Conservation (phyloP, 176 grass and related monocot species). For the Chrysopogon serrulatus region DNA sequence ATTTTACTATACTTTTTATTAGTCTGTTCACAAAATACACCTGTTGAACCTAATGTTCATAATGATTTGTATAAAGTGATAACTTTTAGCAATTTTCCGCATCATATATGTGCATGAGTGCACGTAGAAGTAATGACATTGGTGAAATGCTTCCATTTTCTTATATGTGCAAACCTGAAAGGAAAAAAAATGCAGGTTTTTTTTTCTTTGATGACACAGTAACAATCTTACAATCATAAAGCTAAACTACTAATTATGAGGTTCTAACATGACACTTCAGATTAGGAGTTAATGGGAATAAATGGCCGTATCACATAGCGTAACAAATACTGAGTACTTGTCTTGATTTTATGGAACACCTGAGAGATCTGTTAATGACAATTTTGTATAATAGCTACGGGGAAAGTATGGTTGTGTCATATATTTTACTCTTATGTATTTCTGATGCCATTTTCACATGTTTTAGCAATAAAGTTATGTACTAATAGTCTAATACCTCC, state of each 20-base stretch:
- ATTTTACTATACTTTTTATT: neutral
- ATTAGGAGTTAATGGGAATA: neutral
- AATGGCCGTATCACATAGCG: neutral
- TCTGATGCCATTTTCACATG: neutral
- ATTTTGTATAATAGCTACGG: neutral
- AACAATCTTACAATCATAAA: neutral
- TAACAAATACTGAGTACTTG: neutral
- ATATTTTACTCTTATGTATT: neutral
- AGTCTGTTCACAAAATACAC: neutral
- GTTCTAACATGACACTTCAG: neutral
- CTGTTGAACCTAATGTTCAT: neutral
- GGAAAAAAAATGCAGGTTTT: neutral
- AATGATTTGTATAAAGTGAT: neutral
- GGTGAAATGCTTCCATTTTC: neutral
- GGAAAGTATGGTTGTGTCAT: neutral
- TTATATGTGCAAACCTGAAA: neutral
- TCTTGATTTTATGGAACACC: neutral
- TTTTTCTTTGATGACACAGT: neutral
- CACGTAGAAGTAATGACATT: neutral
- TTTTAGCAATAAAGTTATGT: slow-evolving; percentile 10
- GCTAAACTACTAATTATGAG: neutral
- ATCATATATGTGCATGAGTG: neutral
- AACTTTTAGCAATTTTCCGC: neutral
- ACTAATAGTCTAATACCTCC: slow-evolving; percentile 2
- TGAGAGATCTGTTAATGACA: neutral